Conservation (phyloP, 192 early-diverging fungal genomes). For the Umbelopsis sp. region DNA sequence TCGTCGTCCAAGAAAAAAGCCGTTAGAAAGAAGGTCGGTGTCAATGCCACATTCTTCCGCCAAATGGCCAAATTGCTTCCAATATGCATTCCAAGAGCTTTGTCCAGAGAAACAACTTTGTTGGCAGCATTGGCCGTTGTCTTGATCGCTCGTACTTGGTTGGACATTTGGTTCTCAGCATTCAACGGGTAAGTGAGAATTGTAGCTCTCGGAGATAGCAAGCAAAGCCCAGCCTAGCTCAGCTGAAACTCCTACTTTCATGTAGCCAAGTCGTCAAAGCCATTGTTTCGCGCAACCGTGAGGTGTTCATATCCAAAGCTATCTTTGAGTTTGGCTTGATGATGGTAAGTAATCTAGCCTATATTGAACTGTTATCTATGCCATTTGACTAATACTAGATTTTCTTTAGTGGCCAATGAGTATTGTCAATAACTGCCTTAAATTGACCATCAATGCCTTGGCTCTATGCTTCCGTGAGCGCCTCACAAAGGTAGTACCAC, state of each 20-base stretch:
- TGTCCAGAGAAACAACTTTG: conserved; percentile 51
- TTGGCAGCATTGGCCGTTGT: conserved; percentile 50
- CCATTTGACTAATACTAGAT: neutral
- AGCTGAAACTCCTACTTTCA: conserved; percentile 16
- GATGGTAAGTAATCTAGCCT: conserved; percentile 42
- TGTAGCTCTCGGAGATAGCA: too few species aligned
- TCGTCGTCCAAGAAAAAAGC: neutral
- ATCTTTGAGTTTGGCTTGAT: conserved; percentile 68
- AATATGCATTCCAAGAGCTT: conserved; percentile 58
- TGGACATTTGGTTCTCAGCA: conserved; percentile 65
- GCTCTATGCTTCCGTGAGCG: conserved; percentile 59
- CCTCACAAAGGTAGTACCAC: conserved; percentile 47
- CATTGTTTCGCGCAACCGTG: conserved; percentile 66
- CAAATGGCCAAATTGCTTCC: conserved; percentile 59
- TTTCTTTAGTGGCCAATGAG: conserved; percentile 59
- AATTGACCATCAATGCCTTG: conserved; percentile 57
- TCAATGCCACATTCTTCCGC: conserved; percentile 56
- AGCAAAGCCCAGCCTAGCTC: neutral
- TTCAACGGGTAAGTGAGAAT: conserved; percentile 46
- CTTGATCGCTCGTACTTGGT: conserved; percentile 60
- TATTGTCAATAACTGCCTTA: conserved; percentile 65
- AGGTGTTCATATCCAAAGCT: conserved; percentile 60
- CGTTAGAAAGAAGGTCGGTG: conserved; percentile 44
- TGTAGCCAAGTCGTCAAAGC: conserved; percentile 75
- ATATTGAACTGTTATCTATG: neutral